Percentiles rank a stretch among this genome's conserved stretches.
Evolutionary conservation across 805 yeast species (phyloP).

Genomic region (Spathaspora boniae): DNA sequence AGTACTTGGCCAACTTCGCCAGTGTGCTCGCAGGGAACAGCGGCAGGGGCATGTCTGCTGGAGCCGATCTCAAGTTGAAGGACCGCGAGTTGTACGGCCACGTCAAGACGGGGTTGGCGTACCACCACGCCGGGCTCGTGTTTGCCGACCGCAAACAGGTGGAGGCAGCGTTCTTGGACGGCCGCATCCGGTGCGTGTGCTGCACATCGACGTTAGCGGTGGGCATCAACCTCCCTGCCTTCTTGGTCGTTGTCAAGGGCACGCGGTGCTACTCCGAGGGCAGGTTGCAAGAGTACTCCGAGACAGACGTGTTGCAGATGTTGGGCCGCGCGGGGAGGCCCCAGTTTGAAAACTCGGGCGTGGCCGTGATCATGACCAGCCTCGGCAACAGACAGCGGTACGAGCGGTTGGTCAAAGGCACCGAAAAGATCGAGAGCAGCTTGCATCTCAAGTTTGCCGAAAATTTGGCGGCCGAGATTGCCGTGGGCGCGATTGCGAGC

Average conservation of each 20-base stretch:
- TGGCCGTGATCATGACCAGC: slow-evolving; percentile 49
- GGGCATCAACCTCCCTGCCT: slow-evolving; percentile 62
- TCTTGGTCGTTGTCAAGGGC: slow-evolving; percentile 57
- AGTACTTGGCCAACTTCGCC: slow-evolving; percentile 25
- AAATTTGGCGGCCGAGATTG: slow-evolving; percentile 15
- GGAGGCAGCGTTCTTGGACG: slow-evolving; percentile 43
- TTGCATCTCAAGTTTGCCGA: slow-evolving; percentile 16
- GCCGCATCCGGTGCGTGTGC: slow-evolving; percentile 43
- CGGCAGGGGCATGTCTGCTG: slow-evolving; percentile 1
- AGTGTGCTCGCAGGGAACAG: background rate
- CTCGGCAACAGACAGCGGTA: slow-evolving; percentile 30
- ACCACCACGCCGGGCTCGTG: slow-evolving; percentile 58
- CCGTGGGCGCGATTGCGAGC: slow-evolving; percentile 30
- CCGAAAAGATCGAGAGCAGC: slow-evolving; percentile 45
- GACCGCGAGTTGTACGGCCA: slow-evolving; percentile 25
- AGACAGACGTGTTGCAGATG: slow-evolving; percentile 58
- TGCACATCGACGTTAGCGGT: slow-evolving; percentile 60
- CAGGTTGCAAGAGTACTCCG: slow-evolving; percentile 50
- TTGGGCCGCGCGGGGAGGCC: slow-evolving; percentile 67
- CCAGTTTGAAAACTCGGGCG: slow-evolving; percentile 49
- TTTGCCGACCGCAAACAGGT: slow-evolving; percentile 43
- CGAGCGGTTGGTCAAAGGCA: slow-evolving; percentile 39
- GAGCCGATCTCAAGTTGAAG: slow-evolving; percentile 8
- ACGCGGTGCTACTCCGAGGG: slow-evolving; percentile 56
- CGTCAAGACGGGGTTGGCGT: slow-evolving; percentile 40